Evolutionary conservation across 768 basidiomycete species (phyloP).

Genomic region (Hypsizygus marmoreus): DNA sequence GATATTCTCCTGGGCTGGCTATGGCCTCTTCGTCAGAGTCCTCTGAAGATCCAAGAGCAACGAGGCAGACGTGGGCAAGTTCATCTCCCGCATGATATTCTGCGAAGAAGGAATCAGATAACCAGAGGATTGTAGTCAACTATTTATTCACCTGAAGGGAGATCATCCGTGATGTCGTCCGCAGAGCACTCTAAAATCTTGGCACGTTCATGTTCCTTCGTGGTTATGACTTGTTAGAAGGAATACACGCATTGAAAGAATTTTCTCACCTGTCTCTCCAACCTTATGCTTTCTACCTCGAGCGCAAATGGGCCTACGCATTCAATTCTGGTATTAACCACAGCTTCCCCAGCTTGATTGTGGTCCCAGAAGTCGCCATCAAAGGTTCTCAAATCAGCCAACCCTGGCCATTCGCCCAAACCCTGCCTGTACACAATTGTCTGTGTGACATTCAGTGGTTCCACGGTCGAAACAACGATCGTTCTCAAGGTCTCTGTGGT

Average conservation of each 20-base stretch:
- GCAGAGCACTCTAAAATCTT: slow-evolving; percentile 55
- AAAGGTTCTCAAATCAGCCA: slow-evolving; percentile 56
- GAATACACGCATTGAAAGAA: background rate
- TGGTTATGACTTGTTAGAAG: background rate
- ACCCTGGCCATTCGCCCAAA: slow-evolving; percentile 39
- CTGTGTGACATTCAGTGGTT: slow-evolving; percentile 58
- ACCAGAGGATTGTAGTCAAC: background rate
- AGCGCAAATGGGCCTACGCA: slow-evolving; percentile 60
- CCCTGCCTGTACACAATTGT: slow-evolving; percentile 55
- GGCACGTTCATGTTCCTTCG: slow-evolving; percentile 49
- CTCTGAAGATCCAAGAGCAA: slow-evolving; percentile 47
- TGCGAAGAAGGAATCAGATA: slow-evolving; percentile 22
- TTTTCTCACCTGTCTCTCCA: slow-evolving; percentile 53
- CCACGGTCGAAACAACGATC: slow-evolving; percentile 64
- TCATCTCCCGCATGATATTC: slow-evolving; percentile 70
- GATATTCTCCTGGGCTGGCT: slow-evolving; percentile 58
- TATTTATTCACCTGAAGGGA: slow-evolving; percentile 45
- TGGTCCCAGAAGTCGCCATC: slow-evolving; percentile 57
- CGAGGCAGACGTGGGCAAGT: slow-evolving; percentile 56
- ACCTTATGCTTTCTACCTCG: slow-evolving; percentile 48
- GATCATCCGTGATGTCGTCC: slow-evolving; percentile 46
- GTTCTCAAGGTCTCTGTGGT: slow-evolving; percentile 68
- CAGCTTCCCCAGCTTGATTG: slow-evolving; percentile 53
- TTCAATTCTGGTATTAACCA: slow-evolving; percentile 51
- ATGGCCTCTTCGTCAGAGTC: slow-evolving; percentile 37